Percentiles rank a stretch among this genome's conserved stretches.
Conservation (phyloP, 2,329 filamentous ascomycete species). For the Trichoderma asperellum region DNA sequence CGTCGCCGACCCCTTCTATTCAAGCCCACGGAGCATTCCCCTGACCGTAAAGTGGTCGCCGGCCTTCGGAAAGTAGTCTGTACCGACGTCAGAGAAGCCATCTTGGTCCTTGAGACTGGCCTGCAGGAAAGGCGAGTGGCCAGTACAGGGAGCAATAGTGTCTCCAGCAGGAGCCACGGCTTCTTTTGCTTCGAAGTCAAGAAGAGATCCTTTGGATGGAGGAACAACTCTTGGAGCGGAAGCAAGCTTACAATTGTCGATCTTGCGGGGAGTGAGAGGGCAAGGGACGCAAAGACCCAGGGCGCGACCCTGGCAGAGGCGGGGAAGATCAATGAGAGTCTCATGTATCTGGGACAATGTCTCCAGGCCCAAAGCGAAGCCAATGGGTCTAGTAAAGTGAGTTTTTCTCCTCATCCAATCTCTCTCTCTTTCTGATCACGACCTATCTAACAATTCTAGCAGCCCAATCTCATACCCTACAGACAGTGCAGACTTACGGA, state of each 20-base stretch:
- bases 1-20: constrained; percentile 83
- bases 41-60: constrained; percentile 91
- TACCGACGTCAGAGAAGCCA: constrained; percentile 76
- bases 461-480: constrained; percentile 77
- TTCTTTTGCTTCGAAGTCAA: constrained; percentile 97
- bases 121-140: constrained; percentile 84
- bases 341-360: constrained; percentile 98
- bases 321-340: constrained; percentile 95
- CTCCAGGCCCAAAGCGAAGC: constrained; percentile 91
- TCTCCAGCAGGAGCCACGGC: constrained; percentile 88
- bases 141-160: constrained; percentile 90
- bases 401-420: neutral
- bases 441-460: constrained; percentile 32
- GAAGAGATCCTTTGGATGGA: constrained; percentile 62
- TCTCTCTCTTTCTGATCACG: neutral
- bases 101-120: constrained; percentile 88
- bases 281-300: constrained; percentile 89
- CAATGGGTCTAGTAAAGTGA: constrained; percentile 69
- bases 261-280: constrained; percentile 89
- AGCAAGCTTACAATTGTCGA: constrained; percentile 88
- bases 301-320: constrained; percentile 92
- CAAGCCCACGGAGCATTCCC: constrained; percentile 86
- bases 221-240: constrained; percentile 67
- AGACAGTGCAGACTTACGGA: constrained; percentile 86
- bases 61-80: constrained; percentile 91